Conservation (phyloP, 2,329 filamentous ascomycete genomes). For the Fusarium sarcochroum region DNA sequence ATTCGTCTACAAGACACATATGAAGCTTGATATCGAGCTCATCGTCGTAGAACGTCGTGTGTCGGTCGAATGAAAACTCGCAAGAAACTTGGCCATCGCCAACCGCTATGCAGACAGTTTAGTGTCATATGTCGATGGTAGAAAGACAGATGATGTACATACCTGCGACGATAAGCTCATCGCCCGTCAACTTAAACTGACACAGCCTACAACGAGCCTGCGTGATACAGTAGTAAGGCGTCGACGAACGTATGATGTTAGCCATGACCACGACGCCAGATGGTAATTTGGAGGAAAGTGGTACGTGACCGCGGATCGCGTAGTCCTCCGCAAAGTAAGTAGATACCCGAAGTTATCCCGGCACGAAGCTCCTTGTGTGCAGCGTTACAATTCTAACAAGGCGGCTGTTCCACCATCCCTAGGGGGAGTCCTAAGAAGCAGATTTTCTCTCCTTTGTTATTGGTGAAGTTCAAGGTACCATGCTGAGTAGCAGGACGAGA, state of each 20-base stretch:
- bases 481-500: too few species aligned
- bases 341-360: too few species aligned
- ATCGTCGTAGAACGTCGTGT: slow-evolving; percentile 11
- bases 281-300: too few species aligned
- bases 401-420: too few species aligned
- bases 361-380: too few species aligned
- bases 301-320: too few species aligned
- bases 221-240: slow-evolving; percentile 21
- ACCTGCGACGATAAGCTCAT: slow-evolving; percentile 16
- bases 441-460: too few species aligned
- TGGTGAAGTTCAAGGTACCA: too few species aligned
- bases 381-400: too few species aligned
- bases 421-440: too few species aligned
- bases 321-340: too few species aligned
- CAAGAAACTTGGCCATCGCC: slow-evolving; percentile 12
- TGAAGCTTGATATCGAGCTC: slow-evolving; percentile 18
- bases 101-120: slow-evolving; percentile 2
- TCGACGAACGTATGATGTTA: not conserved
- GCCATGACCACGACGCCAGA: not conserved
- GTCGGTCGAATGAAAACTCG: slow-evolving; percentile 11
- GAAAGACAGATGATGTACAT: not conserved
- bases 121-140: not conserved
- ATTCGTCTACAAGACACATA: slow-evolving; percentile 1
- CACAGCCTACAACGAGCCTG: slow-evolving; percentile 27
- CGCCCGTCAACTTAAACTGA: slow-evolving; percentile 7